phyloP scores from a whole-genome alignment of 2,329 filamentous ascomycete genomes.

The Colletotrichum sp. region DNA sequence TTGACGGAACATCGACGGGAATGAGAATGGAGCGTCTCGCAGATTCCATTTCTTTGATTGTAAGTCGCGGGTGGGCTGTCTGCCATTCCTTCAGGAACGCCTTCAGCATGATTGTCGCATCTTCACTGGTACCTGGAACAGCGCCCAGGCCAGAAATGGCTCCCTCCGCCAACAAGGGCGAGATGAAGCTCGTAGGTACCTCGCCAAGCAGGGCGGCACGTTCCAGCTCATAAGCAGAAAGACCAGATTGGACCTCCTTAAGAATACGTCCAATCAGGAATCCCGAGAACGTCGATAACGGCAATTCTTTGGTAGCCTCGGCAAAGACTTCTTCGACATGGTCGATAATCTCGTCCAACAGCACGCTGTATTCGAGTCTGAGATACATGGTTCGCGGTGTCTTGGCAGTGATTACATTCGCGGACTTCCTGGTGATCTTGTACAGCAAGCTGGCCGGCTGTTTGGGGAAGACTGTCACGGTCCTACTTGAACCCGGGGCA shows the following conservation, averaged over 20 bases:
- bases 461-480: conserved; percentile 74
- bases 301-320: conserved; percentile 40
- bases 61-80: conserved; percentile 33
- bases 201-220: conserved; percentile 58
- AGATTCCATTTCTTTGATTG: conserved; percentile 33
- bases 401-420: conserved; percentile 33
- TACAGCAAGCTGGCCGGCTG: conserved; percentile 85
- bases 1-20: conserved; percentile 85
- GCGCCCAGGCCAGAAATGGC: conserved; percentile 56
- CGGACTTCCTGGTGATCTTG: conserved; percentile 68
- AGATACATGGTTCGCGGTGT: conserved; percentile 64
- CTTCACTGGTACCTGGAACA: conserved; percentile 36
- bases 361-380: conserved; percentile 74
- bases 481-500: conserved; percentile 55
- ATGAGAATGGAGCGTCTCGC: conserved; percentile 73
- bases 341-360: conserved; percentile 74
- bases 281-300: conserved; percentile 50
- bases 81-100: conserved; percentile 45
- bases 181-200: conserved; percentile 53
- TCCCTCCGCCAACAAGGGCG: conserved; percentile 50
- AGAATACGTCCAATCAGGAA: conserved; percentile 50
- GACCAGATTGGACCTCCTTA: conserved; percentile 43
- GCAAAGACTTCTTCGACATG: conserved; percentile 50
- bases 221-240: conserved; percentile 61
- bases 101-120: conserved; percentile 29